These are phyloP conservation scores for Darksidea phi DNA, from an alignment of 495 filamentous ascomycete genomes.

Conservation along the genomic window DNA sequence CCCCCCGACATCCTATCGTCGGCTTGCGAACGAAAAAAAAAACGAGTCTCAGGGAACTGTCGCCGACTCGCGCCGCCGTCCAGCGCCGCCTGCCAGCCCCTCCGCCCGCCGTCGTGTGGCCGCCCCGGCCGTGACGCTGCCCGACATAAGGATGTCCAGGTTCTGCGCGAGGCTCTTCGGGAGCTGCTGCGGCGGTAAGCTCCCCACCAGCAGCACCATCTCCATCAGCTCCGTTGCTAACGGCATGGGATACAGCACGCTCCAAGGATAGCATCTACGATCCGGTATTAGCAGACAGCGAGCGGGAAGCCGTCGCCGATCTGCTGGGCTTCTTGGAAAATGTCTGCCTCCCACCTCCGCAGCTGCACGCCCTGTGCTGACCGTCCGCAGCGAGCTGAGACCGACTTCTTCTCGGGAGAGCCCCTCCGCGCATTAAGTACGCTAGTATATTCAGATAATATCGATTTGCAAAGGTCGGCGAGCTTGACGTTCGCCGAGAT, in stretches of 20 bases:
- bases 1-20: not conserved
- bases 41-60: not conserved
- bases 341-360: constrained; percentile 51
- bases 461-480: constrained; percentile 95
- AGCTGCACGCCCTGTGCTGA: constrained; percentile 15
- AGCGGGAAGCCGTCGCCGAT: constrained; percentile 95
- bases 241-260: constrained; percentile 56
- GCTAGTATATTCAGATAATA: constrained; percentile 96
- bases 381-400: constrained; percentile 73
- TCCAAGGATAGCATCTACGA: constrained; percentile 94
- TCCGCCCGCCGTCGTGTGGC: constrained; percentile 21
- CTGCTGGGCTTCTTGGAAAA: constrained; percentile 94
- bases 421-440: constrained; percentile 93
- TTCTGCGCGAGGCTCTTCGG: constrained; percentile 35
- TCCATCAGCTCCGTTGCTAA: constrained; percentile 14
- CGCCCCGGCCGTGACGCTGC: constrained; percentile 31
- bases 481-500: constrained; percentile 99
- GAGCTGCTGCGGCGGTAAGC: constrained; percentile 37
- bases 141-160: constrained; percentile 31
- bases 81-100: not conserved
- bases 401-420: constrained; percentile 96
- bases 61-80: not conserved
- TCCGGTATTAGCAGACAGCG: constrained; percentile 90
- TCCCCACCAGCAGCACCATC: not conserved
- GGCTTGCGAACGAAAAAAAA: not conserved